Conservation (phyloP, 371 early-diverging fungal species). For the Actinomucor elegans region DNA sequence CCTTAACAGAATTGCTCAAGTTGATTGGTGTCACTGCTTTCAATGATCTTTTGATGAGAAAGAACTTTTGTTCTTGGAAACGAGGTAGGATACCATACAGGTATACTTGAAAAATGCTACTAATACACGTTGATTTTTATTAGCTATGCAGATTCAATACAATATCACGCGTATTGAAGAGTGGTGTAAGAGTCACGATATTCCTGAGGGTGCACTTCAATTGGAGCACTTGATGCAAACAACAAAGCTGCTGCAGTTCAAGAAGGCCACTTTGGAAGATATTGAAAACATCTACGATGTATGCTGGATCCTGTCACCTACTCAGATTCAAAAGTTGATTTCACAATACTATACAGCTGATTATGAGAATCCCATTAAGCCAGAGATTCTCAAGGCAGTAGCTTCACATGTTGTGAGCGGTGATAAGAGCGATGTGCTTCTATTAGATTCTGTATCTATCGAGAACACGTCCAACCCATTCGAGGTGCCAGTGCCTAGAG, state of each 20-base stretch:
- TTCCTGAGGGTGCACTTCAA: constrained; percentile 90
- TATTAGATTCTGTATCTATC: constrained; percentile 83
- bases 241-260: constrained; percentile 91
- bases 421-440: constrained; percentile 84
- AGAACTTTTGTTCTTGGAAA: constrained; percentile 89
- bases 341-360: constrained; percentile 77
- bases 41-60: constrained; percentile 92
- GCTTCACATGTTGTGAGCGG: constrained; percentile 82
- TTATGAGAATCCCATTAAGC: constrained; percentile 85
- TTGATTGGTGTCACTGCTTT: constrained; percentile 90
- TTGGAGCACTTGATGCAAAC: constrained; percentile 92
- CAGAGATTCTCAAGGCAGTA: constrained; percentile 89
- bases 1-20: constrained; percentile 86
- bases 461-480: constrained; percentile 68
- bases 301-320: constrained; percentile 91
- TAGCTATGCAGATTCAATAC: constrained; percentile 95
- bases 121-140: not conserved
- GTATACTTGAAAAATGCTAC: not conserved
- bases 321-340: constrained; percentile 94
- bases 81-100: constrained; percentile 51
- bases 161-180: constrained; percentile 95
- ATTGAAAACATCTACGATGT: constrained; percentile 95
- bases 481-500: constrained; percentile 60
- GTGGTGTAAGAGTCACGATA: constrained; percentile 94
- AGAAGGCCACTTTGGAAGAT: constrained; percentile 89